Evolutionary conservation across 768 basidiomycete genomes (phyloP), one percentile per base, ranked within the genome.

Genomic region (Chalciporus sphaerocephalus): DNA sequence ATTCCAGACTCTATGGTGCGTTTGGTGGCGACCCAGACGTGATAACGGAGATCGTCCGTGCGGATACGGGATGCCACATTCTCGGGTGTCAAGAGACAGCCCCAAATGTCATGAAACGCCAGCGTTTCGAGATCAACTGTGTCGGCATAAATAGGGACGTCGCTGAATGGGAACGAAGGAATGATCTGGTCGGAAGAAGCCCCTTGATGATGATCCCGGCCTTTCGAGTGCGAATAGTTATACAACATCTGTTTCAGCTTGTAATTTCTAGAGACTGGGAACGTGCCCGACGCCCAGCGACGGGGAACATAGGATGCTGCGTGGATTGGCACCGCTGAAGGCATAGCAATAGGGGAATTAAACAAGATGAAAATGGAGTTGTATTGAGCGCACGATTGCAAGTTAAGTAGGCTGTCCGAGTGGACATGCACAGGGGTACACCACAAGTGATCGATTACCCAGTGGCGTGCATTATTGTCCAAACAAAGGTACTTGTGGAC

Each of bases 61-160:
- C 43, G 34, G 47, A 66, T 46, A 1, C 53, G 53, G 4, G 56
- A 52, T 7, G 51, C 54, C 10, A 71, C 50, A 51, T 54, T 65
- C 30, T 58, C 59, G 2, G 70, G 68, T 9, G 66, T 69, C 27
- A 73, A 40, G 40, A 63, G 54, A 2, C 63, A 64, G 7, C 65
- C 69, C 57, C 58, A 55, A 38, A 65, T 49, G 8, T 67, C 52
- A 30, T 66, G 61, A 50, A 66, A 62, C 48, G 60, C 59, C 50
- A 72, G 50, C 48, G 59, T 63, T 56, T 70, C 57, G 22, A 73
- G 68, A 52, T 79, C 60, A 12, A 72, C 52, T 6, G 74, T 74
- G 44, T 75, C 64, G 6, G 69, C 73, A 18, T 52, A 66, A 13
- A 64, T 38, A 37, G 53, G 54, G 13, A 54, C 56, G 11, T 64